A percentile compares a stretch with the other conserved stretches of the same genome.
These are phyloP conservation scores for Fusarium xylarioides DNA, from an alignment of 2,329 filamentous ascomycete genomes.

Conservation along the genomic window DNA sequence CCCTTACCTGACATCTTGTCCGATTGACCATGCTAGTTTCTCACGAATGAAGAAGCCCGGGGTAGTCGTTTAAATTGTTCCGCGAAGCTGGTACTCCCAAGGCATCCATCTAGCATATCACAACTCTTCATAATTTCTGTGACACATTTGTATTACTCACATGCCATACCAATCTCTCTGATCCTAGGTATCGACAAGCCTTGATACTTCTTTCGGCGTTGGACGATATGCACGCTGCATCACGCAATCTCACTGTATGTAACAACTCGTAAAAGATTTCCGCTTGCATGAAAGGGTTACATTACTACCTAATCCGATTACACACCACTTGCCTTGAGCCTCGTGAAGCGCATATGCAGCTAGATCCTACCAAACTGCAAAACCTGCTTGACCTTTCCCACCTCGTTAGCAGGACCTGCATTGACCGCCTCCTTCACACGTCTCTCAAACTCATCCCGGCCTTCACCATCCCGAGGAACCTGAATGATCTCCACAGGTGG, in stretches of 20 bases:
- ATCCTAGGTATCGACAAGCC: too few species aligned
- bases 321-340: fast-evolving
- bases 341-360: not conserved
- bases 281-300: not conserved
- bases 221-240: not conserved
- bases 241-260: not conserved
- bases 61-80: too few species aligned
- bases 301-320: not conserved
- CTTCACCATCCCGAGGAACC: not conserved
- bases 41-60: too few species aligned
- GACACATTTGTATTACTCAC: not conserved
- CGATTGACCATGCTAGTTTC: too few species aligned
- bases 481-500: not conserved
- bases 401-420: not conserved
- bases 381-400: conserved; percentile 2
- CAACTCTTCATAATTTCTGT: not conserved
- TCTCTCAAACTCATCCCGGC: not conserved
- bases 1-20: too few species aligned
- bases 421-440: not conserved
- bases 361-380: not conserved
- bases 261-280: not conserved
- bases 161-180: too few species aligned
- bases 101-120: not conserved
- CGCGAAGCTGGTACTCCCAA: fast-evolving
- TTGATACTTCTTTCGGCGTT: not conserved